Evolutionary conservation across 805 yeast genomes (phyloP).

Genomic region (Saccharomycopsis selenospora): DNA sequence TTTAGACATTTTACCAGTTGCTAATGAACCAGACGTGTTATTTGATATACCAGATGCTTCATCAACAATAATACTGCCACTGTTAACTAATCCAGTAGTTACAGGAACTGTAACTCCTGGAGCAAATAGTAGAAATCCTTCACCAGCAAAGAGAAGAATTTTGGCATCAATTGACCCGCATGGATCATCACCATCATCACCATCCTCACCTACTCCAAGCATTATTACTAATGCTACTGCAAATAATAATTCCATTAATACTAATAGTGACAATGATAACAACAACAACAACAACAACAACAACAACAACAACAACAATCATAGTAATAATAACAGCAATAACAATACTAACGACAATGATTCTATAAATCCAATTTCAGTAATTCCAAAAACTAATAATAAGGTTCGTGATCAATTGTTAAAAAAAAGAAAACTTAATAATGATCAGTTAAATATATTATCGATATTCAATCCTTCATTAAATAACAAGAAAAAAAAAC

Average conservation of each 20-base stretch:
- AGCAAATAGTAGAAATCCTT: not conserved
- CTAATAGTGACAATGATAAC: too few relatives aligned
- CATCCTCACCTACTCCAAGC: not conserved
- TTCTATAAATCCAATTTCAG: not conserved
- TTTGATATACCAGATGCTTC: slow-evolving; percentile 25
- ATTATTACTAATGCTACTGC: not conserved
- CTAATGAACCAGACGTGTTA: slow-evolving; percentile 22
- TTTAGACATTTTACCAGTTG: slow-evolving; percentile 25
- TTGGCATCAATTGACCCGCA: not conserved
- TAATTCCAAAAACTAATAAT: not conserved
- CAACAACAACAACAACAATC: too few relatives aligned
- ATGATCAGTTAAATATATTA: slow-evolving; percentile 1
- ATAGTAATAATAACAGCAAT: too few relatives aligned
- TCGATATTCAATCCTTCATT: not conserved
- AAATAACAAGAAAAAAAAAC: slow-evolving; percentile 1
- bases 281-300: too few relatives aligned
- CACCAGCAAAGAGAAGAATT: not conserved
- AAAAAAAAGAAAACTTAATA: slow-evolving; percentile 9
- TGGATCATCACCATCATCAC: not conserved
- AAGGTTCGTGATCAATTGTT: not conserved
- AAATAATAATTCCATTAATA: not conserved
- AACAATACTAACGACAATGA: too few relatives aligned
- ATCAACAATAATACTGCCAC: not conserved
- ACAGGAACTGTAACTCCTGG: not conserved
- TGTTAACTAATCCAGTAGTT: not conserved